Evolutionary conservation across 2,329 filamentous ascomycete genomes (phyloP).

Genomic region (Westerdykella ornata): DNA sequence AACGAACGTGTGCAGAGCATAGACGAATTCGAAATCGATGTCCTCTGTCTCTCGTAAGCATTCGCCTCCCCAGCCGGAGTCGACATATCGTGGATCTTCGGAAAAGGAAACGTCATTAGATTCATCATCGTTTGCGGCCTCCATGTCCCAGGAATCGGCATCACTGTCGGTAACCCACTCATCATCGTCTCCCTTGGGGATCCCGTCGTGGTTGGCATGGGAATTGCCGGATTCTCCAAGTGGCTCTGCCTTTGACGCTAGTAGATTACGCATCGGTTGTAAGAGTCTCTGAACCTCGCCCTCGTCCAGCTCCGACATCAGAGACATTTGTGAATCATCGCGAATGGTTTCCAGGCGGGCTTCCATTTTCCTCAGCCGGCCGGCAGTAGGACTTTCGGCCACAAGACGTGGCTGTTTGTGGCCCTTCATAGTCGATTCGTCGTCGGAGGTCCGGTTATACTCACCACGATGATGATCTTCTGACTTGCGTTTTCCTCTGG

Average conservation of each 20-base stretch:
- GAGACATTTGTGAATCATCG: constrained; percentile 27
- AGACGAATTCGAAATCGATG: constrained; percentile 99
- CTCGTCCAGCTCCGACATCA: constrained; percentile 29
- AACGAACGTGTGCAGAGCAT: constrained; percentile 94
- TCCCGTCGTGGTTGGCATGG: not conserved
- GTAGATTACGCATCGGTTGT: constrained; percentile 39
- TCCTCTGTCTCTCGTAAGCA: constrained; percentile 95
- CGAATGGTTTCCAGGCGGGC: constrained; percentile 17
- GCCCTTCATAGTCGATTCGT: constrained; percentile 1
- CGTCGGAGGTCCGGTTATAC: constrained; percentile 37
- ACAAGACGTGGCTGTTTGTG: not conserved
- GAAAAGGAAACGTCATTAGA: constrained; percentile 52
- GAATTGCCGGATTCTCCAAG: not conserved
- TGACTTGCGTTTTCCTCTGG: constrained; percentile 24
- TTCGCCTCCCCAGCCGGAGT: constrained; percentile 67
- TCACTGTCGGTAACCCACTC: constrained; percentile 37
- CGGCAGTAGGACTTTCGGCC: constrained; percentile 17
- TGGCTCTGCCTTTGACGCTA: constrained; percentile 17
- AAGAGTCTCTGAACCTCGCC: constrained; percentile 37
- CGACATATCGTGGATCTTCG: constrained; percentile 57
- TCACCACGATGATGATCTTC: constrained; percentile 48
- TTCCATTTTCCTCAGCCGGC: constrained; percentile 16
- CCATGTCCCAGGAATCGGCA: constrained; percentile 29
- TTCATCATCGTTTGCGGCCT: constrained; percentile 49
- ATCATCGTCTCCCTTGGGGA: constrained; percentile 7